phyloP scores from a whole-genome alignment of 2,329 filamentous ascomycete genomes.

The Arthroderma sp. region DNA sequence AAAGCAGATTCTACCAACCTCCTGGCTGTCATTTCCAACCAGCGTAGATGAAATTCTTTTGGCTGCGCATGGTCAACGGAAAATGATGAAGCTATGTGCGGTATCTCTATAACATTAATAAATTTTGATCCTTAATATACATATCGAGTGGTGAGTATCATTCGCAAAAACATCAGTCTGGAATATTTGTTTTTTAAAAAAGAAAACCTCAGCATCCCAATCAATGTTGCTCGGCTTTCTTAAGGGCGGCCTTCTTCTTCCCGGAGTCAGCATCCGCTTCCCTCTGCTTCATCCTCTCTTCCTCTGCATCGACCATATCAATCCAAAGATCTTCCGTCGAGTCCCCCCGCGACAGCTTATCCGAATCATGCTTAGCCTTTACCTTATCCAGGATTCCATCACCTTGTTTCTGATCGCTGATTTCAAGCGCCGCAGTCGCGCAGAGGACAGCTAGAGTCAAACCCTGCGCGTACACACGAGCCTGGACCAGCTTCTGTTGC shows the following conservation, averaged over 20 bases:
- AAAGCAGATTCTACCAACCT: too few species aligned
- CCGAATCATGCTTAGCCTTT: conserved; percentile 53
- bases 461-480: conserved; percentile 85
- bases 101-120: too few species aligned
- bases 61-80: too few species aligned
- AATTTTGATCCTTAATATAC: too few species aligned
- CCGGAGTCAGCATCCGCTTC: conserved; percentile 11
- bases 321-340: conserved; percentile 86
- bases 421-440: conserved; percentile 70
- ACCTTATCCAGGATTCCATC: conserved; percentile 30
- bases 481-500: conserved; percentile 83
- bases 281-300: conserved; percentile 29
- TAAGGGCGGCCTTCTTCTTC: neutral
- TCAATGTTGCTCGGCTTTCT: conserved; percentile 1
- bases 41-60: too few species aligned
- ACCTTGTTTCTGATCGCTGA: conserved; percentile 61
- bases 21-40: too few species aligned
- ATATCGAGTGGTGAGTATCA: too few species aligned
- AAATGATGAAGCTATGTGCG: too few species aligned
- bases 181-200: conserved; percentile 4
- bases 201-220: neutral
- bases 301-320: conserved; percentile 38
- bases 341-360: conserved; percentile 75
- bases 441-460: conserved; percentile 74
- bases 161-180: neutral